Base-by-base conservation (phyloP, 495 filamentous ascomycete species). In the Aspergillus sclerotioniger region DNA sequence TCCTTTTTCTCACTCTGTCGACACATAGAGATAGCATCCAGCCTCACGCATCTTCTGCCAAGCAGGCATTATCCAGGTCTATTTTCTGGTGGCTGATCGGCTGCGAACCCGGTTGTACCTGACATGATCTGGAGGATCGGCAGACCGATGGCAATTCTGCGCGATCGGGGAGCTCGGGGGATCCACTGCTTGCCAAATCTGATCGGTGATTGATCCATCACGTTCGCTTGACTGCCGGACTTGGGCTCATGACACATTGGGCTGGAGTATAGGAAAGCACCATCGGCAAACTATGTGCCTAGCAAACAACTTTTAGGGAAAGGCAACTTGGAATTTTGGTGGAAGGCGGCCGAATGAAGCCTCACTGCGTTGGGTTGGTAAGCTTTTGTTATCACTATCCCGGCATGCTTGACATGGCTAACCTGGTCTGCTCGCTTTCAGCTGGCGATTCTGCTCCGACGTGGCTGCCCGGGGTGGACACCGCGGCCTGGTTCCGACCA, bases 21-120 rank as follows among this genome's bases (percentile, higher is more conserved):
- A 37, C 33, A 1, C 29, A 41, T n/a, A 7, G 37, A 41, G 13
- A 41, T 12, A 41, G 13, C 10, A 13, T 41, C 37, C 9, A 15
- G 2, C 3, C 1, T 41, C 37, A n/a, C 37, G 37, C 25, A 5
- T 25, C 25, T 25, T 5, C 25, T 25, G 25, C 56, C 56, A 58
- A 58, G 56, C 20, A 16, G 20, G 16, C 20, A 31, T 47, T 58
- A 58, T 58, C 9, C 56, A 20, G 28, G 25, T 29, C 35, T 43
- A 58, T 58, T 15, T 43, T n/a, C 37, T 41, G 25, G 37, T 41
- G 37, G 37, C 37, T 12, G 37, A 35, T 35, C 33, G 33, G 13
- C 13, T 35, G 33, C 33, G 33, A 35, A 13, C 33, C 33, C 13
- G 25, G 33, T 13, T n/a, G 37, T 41, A 13, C 37, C 37, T 41